Conservation (phyloP, 352 stramenopile species). For the Phytophthora brassicae region DNA sequence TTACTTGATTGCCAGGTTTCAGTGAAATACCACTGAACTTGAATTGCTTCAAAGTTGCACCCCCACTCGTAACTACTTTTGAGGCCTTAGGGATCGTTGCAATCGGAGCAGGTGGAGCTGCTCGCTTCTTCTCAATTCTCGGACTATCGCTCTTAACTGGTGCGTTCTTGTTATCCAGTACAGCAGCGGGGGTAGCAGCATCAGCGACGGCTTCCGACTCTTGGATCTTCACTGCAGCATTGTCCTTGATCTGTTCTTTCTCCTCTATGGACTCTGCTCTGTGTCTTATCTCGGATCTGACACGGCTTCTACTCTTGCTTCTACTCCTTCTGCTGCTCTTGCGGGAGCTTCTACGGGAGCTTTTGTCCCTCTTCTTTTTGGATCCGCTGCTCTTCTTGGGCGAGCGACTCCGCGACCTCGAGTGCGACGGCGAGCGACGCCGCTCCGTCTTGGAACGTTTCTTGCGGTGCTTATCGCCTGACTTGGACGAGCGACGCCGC, state of each 20-base stretch:
- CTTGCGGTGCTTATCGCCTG: slow-evolving; percentile 28
- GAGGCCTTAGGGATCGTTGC: slow-evolving; percentile 6
- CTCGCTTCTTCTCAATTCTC: slow-evolving; percentile 12
- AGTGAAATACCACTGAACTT: slow-evolving; percentile 74
- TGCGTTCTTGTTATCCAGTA: neutral
- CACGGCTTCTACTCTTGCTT: slow-evolving; percentile 12
- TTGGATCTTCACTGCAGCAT: neutral
- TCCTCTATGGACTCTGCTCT: slow-evolving; percentile 25
- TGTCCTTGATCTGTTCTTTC: neutral
- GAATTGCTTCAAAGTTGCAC: slow-evolving; percentile 45
- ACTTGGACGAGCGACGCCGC: slow-evolving; percentile 25
- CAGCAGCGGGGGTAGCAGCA: too few relatives aligned
- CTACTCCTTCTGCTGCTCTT: slow-evolving; percentile 25
- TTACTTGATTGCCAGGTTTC: slow-evolving; percentile 33
- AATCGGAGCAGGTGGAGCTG: neutral
- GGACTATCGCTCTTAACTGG: neutral
- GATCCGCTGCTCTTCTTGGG: slow-evolving; percentile 18
- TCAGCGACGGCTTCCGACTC: neutral
- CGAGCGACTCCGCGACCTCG: slow-evolving; percentile 33
- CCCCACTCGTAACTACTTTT: neutral
- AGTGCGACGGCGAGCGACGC: slow-evolving; percentile 24
- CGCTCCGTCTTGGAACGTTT: slow-evolving; percentile 34
- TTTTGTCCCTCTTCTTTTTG: slow-evolving; percentile 31
- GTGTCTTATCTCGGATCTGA: slow-evolving; percentile 1
- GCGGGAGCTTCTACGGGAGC: slow-evolving; percentile 24